phyloP scores from a whole-genome alignment of 257 asterid genomes.

The Solanum piurae region DNA sequence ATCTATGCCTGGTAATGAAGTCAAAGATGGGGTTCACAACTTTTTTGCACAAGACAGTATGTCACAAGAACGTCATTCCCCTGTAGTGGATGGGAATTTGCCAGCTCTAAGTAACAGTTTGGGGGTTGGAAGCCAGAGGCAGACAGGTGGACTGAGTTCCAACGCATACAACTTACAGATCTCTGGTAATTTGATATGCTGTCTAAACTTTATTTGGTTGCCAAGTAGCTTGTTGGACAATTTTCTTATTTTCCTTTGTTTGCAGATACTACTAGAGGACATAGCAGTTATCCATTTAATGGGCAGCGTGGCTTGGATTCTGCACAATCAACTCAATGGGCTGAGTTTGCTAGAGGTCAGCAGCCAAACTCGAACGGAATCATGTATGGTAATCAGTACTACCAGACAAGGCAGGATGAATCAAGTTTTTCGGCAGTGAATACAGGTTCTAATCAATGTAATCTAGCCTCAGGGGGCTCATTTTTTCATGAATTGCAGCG shows the following conservation, averaged over 20 bases:
- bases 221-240: not conserved
- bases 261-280: constrained; percentile 39
- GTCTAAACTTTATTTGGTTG: not conserved
- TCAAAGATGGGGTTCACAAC: constrained; percentile 85
- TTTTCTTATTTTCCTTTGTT: not conserved
- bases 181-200: constrained; percentile 17
- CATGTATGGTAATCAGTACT: constrained; percentile 46
- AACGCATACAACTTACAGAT: constrained; percentile 32
- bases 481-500: constrained; percentile 51
- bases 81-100: constrained; percentile 50
- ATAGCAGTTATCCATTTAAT: constrained; percentile 30
- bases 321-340: constrained; percentile 34
- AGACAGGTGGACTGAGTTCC: constrained; percentile 28
- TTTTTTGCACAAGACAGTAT: constrained; percentile 69
- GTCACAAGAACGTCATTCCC: constrained; percentile 51
- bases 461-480: constrained; percentile 41
- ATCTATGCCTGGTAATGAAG: constrained; percentile 97
- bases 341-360: constrained; percentile 36
- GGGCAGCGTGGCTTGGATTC: constrained; percentile 32
- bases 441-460: constrained; percentile 44
- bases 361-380: constrained; percentile 54
- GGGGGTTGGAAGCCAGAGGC: constrained; percentile 59
- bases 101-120: constrained; percentile 35
- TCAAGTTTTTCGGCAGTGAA: constrained; percentile 49
- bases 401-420: constrained; percentile 55